phyloP scores from a whole-genome alignment of 2,329 filamentous ascomycete species.

The Rhynchosporium secalis region DNA sequence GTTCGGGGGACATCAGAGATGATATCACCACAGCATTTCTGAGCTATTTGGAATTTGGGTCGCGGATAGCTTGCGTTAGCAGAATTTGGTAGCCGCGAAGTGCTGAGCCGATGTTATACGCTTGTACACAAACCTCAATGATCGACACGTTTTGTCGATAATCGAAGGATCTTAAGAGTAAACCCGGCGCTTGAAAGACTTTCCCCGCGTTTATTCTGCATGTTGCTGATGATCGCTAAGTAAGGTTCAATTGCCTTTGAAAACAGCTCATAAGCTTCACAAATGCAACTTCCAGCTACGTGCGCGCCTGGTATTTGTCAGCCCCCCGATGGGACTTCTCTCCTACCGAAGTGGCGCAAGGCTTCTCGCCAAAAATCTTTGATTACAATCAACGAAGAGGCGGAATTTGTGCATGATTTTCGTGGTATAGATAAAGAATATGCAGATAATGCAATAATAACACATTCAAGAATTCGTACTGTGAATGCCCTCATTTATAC shows the following conservation, averaged over 20 bases:
- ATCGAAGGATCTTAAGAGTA: not conserved
- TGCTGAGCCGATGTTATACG: slow-evolving; percentile 5
- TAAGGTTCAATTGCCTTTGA: not conserved
- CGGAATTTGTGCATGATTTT: not conserved
- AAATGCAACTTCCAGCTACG: not conserved
- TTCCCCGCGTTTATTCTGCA: not conserved
- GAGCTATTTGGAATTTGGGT: slow-evolving; percentile 18
- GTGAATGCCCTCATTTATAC: not conserved
- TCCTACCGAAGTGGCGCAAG: not conserved
- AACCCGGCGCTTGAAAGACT: not conserved
- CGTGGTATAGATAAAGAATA: not conserved
- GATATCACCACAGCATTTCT: not conserved
- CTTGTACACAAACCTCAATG: not conserved
- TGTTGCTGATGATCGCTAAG: not conserved
- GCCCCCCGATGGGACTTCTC: not conserved
- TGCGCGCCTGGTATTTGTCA: not conserved
- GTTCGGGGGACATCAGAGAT: not conserved
- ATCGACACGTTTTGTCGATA: not conserved
- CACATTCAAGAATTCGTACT: not conserved
- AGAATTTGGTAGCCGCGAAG: not conserved
- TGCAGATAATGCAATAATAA: not conserved
- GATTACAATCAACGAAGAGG: not conserved
- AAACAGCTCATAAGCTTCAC: too few relatives aligned
- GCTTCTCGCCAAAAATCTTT: not conserved
- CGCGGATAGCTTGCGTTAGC: slow-evolving; percentile 11